Conservation (phyloP, 2,329 filamentous ascomycete genomes). For the Phoma herbarum region DNA sequence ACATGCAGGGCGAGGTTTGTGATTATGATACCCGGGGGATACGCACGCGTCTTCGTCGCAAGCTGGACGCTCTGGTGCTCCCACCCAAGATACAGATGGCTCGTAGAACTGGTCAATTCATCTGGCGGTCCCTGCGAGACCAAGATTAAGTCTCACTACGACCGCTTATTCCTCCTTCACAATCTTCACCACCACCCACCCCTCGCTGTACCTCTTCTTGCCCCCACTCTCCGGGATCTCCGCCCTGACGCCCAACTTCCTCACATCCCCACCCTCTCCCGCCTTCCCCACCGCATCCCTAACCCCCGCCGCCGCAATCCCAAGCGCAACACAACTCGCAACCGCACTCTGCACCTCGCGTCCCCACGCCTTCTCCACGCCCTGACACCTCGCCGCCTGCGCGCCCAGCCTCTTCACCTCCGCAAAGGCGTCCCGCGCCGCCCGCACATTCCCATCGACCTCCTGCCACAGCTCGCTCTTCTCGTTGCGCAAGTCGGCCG, state of each 20-base stretch:
- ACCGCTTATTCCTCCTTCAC: conserved; percentile 19
- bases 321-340: conserved; percentile 46
- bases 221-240: conserved; percentile 49
- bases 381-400: conserved; percentile 42
- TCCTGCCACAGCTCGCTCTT: conserved; percentile 33
- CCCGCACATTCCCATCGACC: conserved; percentile 40
- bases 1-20: too few species aligned
- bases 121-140: too few species aligned
- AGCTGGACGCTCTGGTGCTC: too few species aligned
- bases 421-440: conserved; percentile 48
- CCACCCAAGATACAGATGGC: too few species aligned
- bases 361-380: conserved; percentile 51
- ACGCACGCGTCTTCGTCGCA: too few species aligned
- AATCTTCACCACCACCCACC: conserved; percentile 59
- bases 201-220: conserved; percentile 54
- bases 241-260: conserved; percentile 39
- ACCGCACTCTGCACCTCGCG: conserved; percentile 44
- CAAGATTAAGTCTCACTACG: too few species aligned
- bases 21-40: background rate
- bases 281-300: conserved; percentile 26
- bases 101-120: too few species aligned
- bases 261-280: background rate
- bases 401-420: conserved; percentile 51
- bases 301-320: conserved; percentile 41
- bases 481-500: conserved; percentile 16